Evolutionary conservation across 768 basidiomycete genomes (phyloP).

Genomic region (Lactifluus echinatus): DNA sequence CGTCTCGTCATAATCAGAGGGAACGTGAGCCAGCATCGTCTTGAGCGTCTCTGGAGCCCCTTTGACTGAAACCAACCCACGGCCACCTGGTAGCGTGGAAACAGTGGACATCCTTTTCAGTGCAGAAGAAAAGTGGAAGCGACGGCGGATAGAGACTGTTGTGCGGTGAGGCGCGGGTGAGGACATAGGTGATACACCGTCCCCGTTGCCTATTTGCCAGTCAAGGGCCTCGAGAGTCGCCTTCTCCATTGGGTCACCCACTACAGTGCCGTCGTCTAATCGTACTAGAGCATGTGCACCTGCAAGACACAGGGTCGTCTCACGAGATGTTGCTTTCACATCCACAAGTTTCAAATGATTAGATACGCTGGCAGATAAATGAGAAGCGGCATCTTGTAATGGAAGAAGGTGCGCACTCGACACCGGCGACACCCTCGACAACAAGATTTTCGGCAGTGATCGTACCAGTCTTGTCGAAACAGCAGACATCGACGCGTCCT

Average conservation of each 20-base stretch:
- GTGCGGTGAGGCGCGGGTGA: constrained; percentile 45
- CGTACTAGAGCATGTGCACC: constrained; percentile 92
- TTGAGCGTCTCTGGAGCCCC: constrained; percentile 98
- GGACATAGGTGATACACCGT: constrained; percentile 54
- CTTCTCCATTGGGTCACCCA: constrained; percentile 99
- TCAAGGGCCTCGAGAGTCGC: constrained; percentile 86
- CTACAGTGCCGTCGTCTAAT: constrained; percentile 87
- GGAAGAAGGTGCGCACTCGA: constrained; percentile 52
- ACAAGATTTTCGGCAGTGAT: constrained; percentile 95
- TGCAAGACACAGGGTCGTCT: constrained; percentile 83
- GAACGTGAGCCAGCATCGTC: constrained; percentile 67
- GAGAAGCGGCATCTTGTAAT: constrained; percentile 7
- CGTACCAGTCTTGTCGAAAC: constrained; percentile 99
- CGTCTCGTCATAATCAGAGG: constrained; percentile 81
- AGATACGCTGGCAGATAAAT: constrained; percentile 34
- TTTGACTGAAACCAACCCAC: constrained; percentile 70
- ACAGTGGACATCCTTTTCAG: constrained; percentile 97
- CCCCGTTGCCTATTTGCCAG: constrained; percentile 55
- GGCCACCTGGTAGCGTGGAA: constrained; percentile 52
- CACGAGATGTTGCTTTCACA: constrained; percentile 64
- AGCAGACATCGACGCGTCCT: constrained; percentile 94
- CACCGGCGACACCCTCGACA: constrained; percentile 86
- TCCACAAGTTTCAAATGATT: constrained; percentile 63
- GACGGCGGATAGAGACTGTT: constrained; percentile 68
- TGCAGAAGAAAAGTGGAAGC: constrained; percentile 97